Base-by-base conservation (phyloP, 169 alveolate genomes). In the Cytauxzoon felis region DNA sequence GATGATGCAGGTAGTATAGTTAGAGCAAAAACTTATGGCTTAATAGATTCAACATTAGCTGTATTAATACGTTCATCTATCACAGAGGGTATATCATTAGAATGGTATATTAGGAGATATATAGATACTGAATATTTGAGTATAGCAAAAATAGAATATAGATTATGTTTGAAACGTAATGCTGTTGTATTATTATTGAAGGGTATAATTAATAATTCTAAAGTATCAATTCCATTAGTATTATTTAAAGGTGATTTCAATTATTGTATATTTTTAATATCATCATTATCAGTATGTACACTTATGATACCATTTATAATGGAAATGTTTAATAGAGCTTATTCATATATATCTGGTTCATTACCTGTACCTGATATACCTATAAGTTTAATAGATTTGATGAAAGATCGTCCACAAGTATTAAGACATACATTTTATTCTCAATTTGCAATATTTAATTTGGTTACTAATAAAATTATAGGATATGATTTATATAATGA, bases 1-100 rank as follows among this genome's bases (percentile, higher is more conserved):
- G 84, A 80, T 21, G 87, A 80, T 43, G 65, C 80, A 19, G 83
- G 84, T 3, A 41, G 67, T 5, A 38, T 59, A 19, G 26, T 73
- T 34, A 67, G 84, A 7, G 57, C 53, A 8, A 73, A 73, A 58
- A 62, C 78, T 4, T 24, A 45, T 29, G 53, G 63, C 33, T 40
- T 40, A 21, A n/a, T 59, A 13, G 84, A 72, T 2, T 50, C 68
- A 13, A 66, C 62, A 16, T 21, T 73, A 2, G 84, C 80, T n/a
- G 68, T 72, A 8, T 5, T 38, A 13, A 42, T 70, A 33, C 48
- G 68, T 1, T 67, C 24, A 9, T 76, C 80, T 11, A n/a, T 65
- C 67, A 36, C 50, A 27, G 68, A 66, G 5, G 86, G 86, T 1
- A n/a, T 66, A 11, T 26, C 43, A 2, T n/a, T 76, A 8, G 86